Evolutionary conservation across 164 flowering plant species (phyloP).

Genomic region (Warburgia ugandensis): DNA sequence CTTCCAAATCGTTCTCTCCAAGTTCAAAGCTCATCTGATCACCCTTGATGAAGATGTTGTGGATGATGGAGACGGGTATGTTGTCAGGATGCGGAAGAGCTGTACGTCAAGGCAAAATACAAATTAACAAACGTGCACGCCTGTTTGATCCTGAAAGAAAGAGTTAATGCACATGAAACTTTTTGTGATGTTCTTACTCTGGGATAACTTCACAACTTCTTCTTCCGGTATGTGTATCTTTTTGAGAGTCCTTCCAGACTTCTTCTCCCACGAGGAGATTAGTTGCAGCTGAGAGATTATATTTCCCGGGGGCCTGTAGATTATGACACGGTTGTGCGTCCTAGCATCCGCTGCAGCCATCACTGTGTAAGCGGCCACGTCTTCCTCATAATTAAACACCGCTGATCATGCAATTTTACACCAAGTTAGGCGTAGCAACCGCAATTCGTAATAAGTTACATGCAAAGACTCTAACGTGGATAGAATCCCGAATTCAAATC

Average conservation of each 20-base stretch:
- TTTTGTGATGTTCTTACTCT: constrained; percentile 2
- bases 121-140: not conserved
- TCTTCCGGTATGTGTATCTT: constrained; percentile 17
- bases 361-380: constrained; percentile 29
- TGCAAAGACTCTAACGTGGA: no score
- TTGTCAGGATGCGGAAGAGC: constrained; percentile 34
- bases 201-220: not conserved
- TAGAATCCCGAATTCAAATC: no score
- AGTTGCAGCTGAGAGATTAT: constrained; percentile 26
- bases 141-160: not conserved
- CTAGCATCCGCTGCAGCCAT: constrained; percentile 28
- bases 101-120: constrained; percentile 9
- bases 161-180: not conserved
- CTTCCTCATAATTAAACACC: constrained; percentile 33
- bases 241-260: constrained; percentile 19
- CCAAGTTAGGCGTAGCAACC: not conserved
- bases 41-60: constrained; percentile 37
- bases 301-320: constrained; percentile 25
- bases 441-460: no score
- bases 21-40: constrained; percentile 28
- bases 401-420: constrained; percentile 12
- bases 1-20: constrained; percentile 27
- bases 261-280: constrained; percentile 36
- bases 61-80: constrained; percentile 26
- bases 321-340: constrained; percentile 22